These are phyloP conservation scores for Coniochaeta sp. DNA, from an alignment of 2,329 filamentous ascomycete genomes.

Conservation along the genomic window DNA sequence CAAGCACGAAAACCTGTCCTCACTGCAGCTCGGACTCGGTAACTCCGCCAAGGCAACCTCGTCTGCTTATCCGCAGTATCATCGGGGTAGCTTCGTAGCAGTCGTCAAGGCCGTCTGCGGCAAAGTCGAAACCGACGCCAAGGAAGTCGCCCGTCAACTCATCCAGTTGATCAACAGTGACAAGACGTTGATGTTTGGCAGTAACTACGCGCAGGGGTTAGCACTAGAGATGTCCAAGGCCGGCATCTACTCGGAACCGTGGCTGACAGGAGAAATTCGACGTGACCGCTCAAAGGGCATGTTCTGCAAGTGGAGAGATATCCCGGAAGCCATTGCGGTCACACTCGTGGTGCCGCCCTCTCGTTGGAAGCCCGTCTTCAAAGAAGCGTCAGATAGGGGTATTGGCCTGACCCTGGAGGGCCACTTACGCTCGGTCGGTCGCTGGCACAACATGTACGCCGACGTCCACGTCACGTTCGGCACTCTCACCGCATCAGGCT, in stretches of 20 bases:
- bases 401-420: constrained; percentile 7
- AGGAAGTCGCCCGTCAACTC: constrained; percentile 18
- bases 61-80: constrained; percentile 20
- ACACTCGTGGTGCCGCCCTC: constrained; percentile 26
- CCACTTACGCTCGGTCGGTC: constrained; percentile 7
- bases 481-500: constrained; percentile 17
- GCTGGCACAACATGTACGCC: constrained; percentile 20
- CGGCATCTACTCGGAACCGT: not conserved
- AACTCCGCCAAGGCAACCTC: not conserved
- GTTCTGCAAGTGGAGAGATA: constrained; percentile 27
- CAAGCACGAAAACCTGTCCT: constrained; percentile 24
- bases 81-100: constrained; percentile 29
- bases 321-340: constrained; percentile 27
- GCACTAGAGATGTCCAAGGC: not conserved
- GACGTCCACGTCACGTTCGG: constrained; percentile 35
- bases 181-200: constrained; percentile 5
- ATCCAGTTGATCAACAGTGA: constrained; percentile 6
- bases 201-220: constrained; percentile 12
- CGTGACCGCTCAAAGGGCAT: constrained; percentile 13
- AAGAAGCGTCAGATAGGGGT: constrained; percentile 7
- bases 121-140: constrained; percentile 26
- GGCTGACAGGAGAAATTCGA: constrained; percentile 17
- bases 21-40: constrained; percentile 4
- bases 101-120: constrained; percentile 28
- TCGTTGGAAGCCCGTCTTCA: constrained; percentile 19